Base-by-base conservation (phyloP, 805 yeast species). In the Henningerozyma blattae region DNA sequence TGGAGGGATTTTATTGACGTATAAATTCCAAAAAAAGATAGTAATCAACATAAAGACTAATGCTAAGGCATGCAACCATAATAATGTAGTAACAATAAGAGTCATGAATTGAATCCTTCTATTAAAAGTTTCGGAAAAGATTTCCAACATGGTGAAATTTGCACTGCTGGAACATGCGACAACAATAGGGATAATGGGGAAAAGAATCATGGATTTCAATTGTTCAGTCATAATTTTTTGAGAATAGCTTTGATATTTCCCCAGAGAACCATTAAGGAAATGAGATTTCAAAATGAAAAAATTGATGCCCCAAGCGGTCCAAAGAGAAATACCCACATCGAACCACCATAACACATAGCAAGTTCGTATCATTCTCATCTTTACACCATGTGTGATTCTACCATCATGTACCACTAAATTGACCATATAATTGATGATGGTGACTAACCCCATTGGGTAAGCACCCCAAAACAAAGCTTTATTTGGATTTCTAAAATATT, bases 141-240 rank as follows among this genome's bases (percentile, higher is more conserved):
- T 12, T 50, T 47, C 27, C 59, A 64, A 40, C 52, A 50, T 48
- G 6, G 39, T 41, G 15, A 85, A 61, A 1, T 70, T 38, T 1
- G 75, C 73, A 3, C 93, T 91, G n/a, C 73, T 61, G 1, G 93
- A 70, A 0, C 86, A 66, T 3, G 75, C 71, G 36, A 86, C 95
- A 1, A 84, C 81, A 19, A 82, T 56, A 1, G 95, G 70, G 15
- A 86, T 89, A n/a, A 82, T 67, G 0, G 93, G 91, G 33, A 86
- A 59, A 16, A 86, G 52, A 3, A 80, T 54, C 2, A 77, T 65
- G 17, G 83, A 68, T 43, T 70, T 70, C 31, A 84, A 48, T 18
- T 62, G 52, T 5, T 59, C 56, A 0, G 54, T 43, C n/a, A 61
- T 50, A 12, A 60, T 35, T 18, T 47, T 43, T 15, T 45, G 34